Evolutionary conservation across 2,329 filamentous ascomycete species (phyloP), one percentile per base, ranked within the genome.

Genomic region (Botrytis paeoniae): DNA sequence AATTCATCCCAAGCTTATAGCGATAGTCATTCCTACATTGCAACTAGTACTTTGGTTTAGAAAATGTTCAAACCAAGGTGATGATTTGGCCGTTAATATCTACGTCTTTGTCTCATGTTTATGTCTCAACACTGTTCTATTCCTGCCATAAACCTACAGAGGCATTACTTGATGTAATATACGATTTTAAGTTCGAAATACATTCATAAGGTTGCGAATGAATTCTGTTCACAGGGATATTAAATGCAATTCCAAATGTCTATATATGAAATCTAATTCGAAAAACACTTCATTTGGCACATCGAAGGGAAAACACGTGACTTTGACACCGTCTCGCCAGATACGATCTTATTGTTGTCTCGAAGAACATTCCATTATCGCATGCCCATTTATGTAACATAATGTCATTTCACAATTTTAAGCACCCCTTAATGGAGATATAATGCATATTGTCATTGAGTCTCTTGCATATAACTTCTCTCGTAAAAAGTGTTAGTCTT

Each of bases 391-490:
- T n/a, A 39, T 25, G 25, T 25, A 12, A n/a, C 14, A 39, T 39
- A 18, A 20, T 37, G 29, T 35, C 1, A 14, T 25, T 22, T 16
- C 22, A 12, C 12, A 8, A 16, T 20, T 1, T 37, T 4, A n/a
- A 41, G 10, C 25, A n/a, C 12, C 3, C 1, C 1, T 4, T 2
- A 4, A n/a, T n/a, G 14, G 1, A n/a, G 0, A n/a, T n/a, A 20
- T 20, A 22, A 37, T n/a, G 6, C 10, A 7, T 14, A 41, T n/a
- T 14, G 48, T 2, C 48, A 22, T 32, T 57, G 16, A n/a, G 7
- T 3, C 25, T 39, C 37, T n/a, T 18, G 1, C n/a, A 4, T 4
- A 20, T 62, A n/a, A 4, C 4, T 9, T 39, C 7, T 9, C 25
- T 14, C 3, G 14, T 9, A 5, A 61, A 16, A 61, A 1, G 9